Base-by-base conservation (phyloP, 306 rosid species). In the Cicer pinnatifidum region DNA sequence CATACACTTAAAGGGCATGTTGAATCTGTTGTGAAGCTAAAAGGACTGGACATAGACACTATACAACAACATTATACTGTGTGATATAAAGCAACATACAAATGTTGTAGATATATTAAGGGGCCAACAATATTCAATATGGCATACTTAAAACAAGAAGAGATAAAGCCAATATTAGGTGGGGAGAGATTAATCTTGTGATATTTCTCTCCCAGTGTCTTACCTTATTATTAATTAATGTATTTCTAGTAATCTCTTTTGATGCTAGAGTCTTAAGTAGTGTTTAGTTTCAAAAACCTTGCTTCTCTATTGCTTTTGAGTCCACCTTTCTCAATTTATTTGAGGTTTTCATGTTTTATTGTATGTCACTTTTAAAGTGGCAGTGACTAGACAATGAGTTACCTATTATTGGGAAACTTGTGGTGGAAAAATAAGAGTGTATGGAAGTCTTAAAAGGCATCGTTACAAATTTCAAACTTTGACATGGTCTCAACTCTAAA, bases 1-100 rank as follows among this genome's bases (percentile, higher is more conserved):
- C 88, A 78, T 86, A 95, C 99, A 0, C 97, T 95, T 52, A 95
- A 95, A 81, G 99, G 99, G 73, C 99, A 94, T 35, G 99, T 94
- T 6, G 99, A 94, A 83, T 94, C 99, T 4, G 99, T 94, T 77
- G 97, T 87, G 85, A 94, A 94, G 93, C 92, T 94, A 62, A 94
- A 94, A 69, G 99, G 99, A 6, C 67, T 94, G 37, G 99, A 94
- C 86, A 87, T 94, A 62, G 99, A 94, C 20, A 85, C 96, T 20
- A 94, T 87, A 80, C 97, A 95, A 82, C 97, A 95, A 77, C 97
- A 95, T 75, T 95, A 95, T 75, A 95, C 99, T 35, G 97, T 95
- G 80, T 95, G 78, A 94, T 10, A 59, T 44, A 44, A 38, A 38
- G 23, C 75, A 40, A 41, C 57, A 39, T 50, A 46, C 73, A 11